A percentile compares a stretch with the other conserved stretches of the same genome.
phyloP scores from a whole-genome alignment of 371 early-diverging fungal species.

The Nematocida ironsii region DNA sequence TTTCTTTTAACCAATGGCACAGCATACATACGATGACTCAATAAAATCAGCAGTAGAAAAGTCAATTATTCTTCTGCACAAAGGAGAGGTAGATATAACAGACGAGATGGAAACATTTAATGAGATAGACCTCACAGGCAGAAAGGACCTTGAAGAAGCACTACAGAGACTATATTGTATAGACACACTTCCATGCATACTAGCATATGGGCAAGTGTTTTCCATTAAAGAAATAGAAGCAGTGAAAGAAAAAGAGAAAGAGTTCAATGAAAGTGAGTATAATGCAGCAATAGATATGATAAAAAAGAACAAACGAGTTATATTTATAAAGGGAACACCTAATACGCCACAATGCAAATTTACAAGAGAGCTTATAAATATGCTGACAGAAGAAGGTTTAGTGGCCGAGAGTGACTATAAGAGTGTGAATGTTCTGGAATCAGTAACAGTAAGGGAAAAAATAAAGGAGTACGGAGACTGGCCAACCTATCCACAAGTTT shows the following conservation, averaged over 20 bases:
- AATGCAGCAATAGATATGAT: conserved; percentile 48
- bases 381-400: conserved; percentile 32
- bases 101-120: conserved; percentile 22
- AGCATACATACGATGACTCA: background rate
- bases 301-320: conserved; percentile 72
- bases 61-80: conserved; percentile 17
- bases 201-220: conserved; percentile 27
- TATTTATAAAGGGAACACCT: conserved; percentile 82
- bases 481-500: conserved; percentile 97
- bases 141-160: conserved; percentile 4
- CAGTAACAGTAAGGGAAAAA: conserved; percentile 73
- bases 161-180: conserved; percentile 21
- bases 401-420: conserved; percentile 58
- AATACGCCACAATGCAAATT: conserved; percentile 67
- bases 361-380: conserved; percentile 56
- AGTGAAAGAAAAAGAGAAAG: conserved; percentile 24
- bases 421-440: conserved; percentile 79
- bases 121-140: conserved; percentile 15
- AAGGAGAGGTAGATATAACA: conserved; percentile 6
- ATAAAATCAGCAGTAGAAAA: background rate
- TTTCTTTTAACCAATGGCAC: background rate
- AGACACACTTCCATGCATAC: conserved; percentile 39
- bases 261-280: conserved; percentile 31
- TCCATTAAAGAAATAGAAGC: conserved; percentile 42
- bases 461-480: conserved; percentile 79